Evolutionary conservation across 495 filamentous ascomycete species (phyloP).

Genomic region (Paragyromitra xinjiangensis): DNA sequence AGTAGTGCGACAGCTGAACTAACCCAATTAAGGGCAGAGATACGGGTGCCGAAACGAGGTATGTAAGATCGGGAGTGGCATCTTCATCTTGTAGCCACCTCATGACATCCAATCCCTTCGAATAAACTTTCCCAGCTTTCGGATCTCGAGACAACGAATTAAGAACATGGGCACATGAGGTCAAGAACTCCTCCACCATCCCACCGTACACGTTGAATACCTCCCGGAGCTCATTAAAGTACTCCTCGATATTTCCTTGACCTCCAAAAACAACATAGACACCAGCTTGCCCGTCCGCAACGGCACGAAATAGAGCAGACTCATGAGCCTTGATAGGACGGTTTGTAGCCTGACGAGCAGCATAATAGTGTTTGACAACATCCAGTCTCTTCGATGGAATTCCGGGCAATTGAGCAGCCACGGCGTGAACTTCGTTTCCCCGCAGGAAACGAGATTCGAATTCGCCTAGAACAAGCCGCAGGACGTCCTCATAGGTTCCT

Average conservation of each 20-base stretch:
- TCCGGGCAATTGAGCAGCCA: conserved; percentile 83
- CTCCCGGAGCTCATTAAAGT: conserved; percentile 95
- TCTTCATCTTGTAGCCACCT: conserved; percentile 88
- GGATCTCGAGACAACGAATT: conserved; percentile 84
- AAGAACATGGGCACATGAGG: conserved; percentile 79
- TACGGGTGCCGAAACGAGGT: conserved; percentile 95
- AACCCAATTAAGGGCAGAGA: conserved; percentile 96
- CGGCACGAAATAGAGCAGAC: conserved; percentile 89
- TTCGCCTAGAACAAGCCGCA: conserved; percentile 88
- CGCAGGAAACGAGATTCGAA: conserved; percentile 94
- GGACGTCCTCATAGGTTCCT: conserved; percentile 82
- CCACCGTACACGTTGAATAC: conserved; percentile 89
- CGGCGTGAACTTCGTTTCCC: conserved; percentile 94
- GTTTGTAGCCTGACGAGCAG: conserved; percentile 81
- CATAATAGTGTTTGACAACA: conserved; percentile 88
- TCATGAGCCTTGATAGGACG: conserved; percentile 86
- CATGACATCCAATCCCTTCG: conserved; percentile 93
- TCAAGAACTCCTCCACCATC: conserved; percentile 85
- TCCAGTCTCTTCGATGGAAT: conserved; percentile 87
- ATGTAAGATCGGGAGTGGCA: conserved; percentile 90
- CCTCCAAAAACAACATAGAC: conserved; percentile 95
- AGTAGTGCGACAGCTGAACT: conserved; percentile 93
- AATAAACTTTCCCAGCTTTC: conserved; percentile 89
- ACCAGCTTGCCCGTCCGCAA: conserved; percentile 76
- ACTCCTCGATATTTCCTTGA: conserved; percentile 99